A percentile compares a stretch with the other conserved stretches of the same genome.
phyloP scores from a whole-genome alignment of 352 stramenopile species.

The Aphanomyces stellatus region DNA sequence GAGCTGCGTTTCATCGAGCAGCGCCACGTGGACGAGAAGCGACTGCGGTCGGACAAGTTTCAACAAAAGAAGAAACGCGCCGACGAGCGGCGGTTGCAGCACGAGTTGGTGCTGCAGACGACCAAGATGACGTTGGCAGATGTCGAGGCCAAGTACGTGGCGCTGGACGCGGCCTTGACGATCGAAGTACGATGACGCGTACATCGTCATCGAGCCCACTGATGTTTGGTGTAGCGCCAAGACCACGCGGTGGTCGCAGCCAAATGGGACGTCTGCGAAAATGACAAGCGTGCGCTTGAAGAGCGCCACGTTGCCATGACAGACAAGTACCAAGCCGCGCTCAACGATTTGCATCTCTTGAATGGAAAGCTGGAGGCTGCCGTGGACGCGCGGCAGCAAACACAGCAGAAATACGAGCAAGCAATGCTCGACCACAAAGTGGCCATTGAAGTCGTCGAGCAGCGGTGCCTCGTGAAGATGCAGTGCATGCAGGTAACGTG shows the following conservation, averaged over 20 bases:
- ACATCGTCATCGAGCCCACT: not conserved
- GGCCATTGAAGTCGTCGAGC: conserved; percentile 43
- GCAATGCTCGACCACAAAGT: conserved; percentile 35
- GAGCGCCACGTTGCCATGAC: conserved; percentile 38
- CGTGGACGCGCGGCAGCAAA: conserved; percentile 34
- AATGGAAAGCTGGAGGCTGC: conserved; percentile 52
- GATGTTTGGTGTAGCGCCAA: conserved; percentile 12
- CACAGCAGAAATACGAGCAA: conserved; percentile 45
- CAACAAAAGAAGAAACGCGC: conserved; percentile 67
- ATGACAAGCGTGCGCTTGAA: conserved; percentile 37
- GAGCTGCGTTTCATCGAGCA: conserved; percentile 31
- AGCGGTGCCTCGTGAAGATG: conserved; percentile 51
- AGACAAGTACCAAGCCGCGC: conserved; percentile 50
- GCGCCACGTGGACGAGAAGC: conserved; percentile 45
- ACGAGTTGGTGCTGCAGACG: conserved; percentile 37
- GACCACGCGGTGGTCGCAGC: conserved; percentile 25
- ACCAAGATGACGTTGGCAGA: conserved; percentile 33
- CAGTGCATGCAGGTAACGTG: conserved; percentile 27
- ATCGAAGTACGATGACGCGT: conserved; percentile 7
- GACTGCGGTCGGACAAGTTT: conserved; percentile 55
- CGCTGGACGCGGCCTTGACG: not conserved
- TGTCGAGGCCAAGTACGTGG: conserved; percentile 18
- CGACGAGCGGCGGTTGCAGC: conserved; percentile 45
- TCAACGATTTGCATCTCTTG: conserved; percentile 59
- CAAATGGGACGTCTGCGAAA: conserved; percentile 24